A percentile compares a stretch with the other conserved stretches of the same genome.
Evolutionary conservation across 1,284 basidiomycete species (phyloP).

Genomic region (Malassezia japonica): DNA sequence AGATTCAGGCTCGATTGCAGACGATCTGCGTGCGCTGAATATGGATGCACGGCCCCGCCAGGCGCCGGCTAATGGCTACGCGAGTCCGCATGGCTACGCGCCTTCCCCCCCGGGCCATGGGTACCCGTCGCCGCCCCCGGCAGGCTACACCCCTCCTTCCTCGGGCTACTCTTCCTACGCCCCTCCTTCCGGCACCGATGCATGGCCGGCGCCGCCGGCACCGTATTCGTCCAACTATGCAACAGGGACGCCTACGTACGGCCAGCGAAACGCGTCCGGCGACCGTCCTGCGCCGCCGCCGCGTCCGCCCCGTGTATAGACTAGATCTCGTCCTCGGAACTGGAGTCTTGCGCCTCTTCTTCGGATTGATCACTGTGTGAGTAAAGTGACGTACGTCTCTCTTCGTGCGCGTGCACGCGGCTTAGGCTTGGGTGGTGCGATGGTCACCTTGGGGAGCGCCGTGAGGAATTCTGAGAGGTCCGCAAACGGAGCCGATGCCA

Average conservation of each 20-base stretch:
- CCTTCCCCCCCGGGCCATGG: no score
- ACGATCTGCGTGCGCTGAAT: conserved; percentile 11
- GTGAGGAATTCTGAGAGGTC: conserved; percentile 3
- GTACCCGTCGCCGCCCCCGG: no score
- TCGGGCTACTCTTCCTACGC: no score
- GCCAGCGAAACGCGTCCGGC: no score
- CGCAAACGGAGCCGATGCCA: neutral
- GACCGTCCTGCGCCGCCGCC: conserved; percentile 6
- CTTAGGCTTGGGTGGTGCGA: neutral
- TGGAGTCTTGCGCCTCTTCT: neutral
- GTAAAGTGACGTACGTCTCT: neutral
- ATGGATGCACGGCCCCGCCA: neutral
- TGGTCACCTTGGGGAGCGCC: conserved; percentile 2
- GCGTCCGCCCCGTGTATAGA: conserved; percentile 11
- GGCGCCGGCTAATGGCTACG: neutral
- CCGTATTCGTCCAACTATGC: neutral
- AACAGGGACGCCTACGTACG: no score
- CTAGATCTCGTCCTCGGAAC: neutral
- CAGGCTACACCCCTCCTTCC: no score
- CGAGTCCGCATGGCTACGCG: no score
- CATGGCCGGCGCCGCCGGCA: conserved; percentile 3
- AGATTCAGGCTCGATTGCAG: neutral
- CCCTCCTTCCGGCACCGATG: no score
- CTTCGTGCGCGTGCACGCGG: neutral
- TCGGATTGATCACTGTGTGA: neutral